phyloP scores from a whole-genome alignment of 1,284 basidiomycete species.

The Ganoderma sinense region DNA sequence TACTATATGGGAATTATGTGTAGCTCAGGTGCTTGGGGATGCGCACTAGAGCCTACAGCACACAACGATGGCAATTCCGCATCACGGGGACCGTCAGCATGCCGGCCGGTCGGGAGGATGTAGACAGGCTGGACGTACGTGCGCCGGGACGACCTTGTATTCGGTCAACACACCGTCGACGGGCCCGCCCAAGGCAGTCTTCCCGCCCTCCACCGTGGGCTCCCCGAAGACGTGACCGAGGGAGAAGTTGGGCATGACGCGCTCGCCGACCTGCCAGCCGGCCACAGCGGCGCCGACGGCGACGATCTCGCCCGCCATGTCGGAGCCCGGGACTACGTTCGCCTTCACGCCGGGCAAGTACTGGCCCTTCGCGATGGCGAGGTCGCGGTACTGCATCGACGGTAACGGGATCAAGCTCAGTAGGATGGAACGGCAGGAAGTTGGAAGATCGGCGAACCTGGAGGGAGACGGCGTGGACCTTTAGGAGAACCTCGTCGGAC shows the following conservation, averaged over 20 bases:
- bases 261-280: constrained; percentile 52
- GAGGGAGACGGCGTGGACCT: constrained; percentile 58
- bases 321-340: constrained; percentile 61
- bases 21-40: no score
- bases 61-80: no score
- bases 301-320: constrained; percentile 68
- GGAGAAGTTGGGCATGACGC: constrained; percentile 49
- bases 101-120: constrained; percentile 40
- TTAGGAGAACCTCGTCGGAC: constrained; percentile 54
- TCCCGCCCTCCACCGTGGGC: constrained; percentile 29
- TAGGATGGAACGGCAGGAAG: background rate
- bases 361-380: constrained; percentile 44
- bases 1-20: no score
- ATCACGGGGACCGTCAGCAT: no score
- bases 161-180: constrained; percentile 63
- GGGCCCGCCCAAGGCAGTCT: constrained; percentile 53
- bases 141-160: constrained; percentile 46
- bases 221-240: constrained; percentile 32
- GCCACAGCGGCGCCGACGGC: constrained; percentile 58
- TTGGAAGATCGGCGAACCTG: constrained; percentile 33
- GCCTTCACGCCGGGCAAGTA: constrained; percentile 41
- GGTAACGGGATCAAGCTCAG: background rate
- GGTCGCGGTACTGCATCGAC: constrained; percentile 50
- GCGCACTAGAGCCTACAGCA: no score
- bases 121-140: constrained; percentile 49